Base-by-base conservation (phyloP, 148 eudicot species). In the Limonium bicolor region DNA sequence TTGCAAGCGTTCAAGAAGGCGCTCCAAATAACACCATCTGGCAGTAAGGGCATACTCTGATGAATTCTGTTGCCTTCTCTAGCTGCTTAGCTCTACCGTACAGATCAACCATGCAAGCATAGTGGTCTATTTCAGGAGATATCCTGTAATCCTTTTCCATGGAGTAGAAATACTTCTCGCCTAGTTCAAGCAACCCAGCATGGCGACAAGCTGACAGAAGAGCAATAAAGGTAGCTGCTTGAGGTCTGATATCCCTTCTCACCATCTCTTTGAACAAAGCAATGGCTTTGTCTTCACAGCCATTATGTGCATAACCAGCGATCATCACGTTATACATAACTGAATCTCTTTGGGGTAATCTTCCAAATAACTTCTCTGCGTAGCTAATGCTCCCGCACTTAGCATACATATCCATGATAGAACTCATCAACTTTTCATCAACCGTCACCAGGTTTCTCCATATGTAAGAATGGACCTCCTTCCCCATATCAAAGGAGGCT, bases 41-140 rank as follows among this genome's bases (percentile, higher is more conserved):
- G 58, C 54, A 70, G 73, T 2, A 84, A 9, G 76, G 80, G 27
- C 72, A 64, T 24, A 44, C 64, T 30, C 54, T 62, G 69, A 80
- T 77, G 27, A 88, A 74, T 27, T 56, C 40, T 6, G 50, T 43
- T 12, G 68, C 95, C 43, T 72, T 80, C 31, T 84, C 77, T 3
- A 90, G 62, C 41, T 57, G 56, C 46, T 62, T 67, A 40, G 95
- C 70, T 62, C 87, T 65, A 31, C 93, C 95, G 48, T 72, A 84
- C 48, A 88, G 72, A 64, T 88, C 97, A 60, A 88, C 69, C 92
- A 84, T 69, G 47, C 97, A 84, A 6, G 95, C 84, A 44, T 74
- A 75, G 60, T 90, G 97, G 46, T 84, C 78, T 28, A 42, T 58
- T 64, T 71, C 82, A 2, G 95, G 87, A 34, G 38, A 9, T 40